Percentiles rank a stretch among this genome's conserved stretches.
Conservation (phyloP, 495 filamentous ascomycete species). For the Tuber umbilicatum region DNA sequence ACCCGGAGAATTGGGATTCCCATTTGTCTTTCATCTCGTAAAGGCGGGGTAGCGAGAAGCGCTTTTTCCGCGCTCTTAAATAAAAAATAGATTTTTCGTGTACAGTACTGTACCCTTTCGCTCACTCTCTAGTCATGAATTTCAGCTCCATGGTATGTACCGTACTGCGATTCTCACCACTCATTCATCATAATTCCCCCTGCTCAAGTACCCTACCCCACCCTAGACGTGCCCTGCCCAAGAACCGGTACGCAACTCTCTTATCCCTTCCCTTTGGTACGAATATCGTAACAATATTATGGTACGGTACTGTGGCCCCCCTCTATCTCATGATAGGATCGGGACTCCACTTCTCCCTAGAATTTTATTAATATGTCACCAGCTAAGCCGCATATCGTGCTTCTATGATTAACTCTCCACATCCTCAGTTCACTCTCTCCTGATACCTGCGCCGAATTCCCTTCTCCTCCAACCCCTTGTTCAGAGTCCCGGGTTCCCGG, state of each 20-base stretch:
- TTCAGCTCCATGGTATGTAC: not conserved
- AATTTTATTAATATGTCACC: not conserved
- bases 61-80: conserved; percentile 35
- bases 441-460: not conserved
- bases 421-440: not conserved
- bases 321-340: conserved; percentile 10
- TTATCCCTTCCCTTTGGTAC: not conserved
- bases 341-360: not conserved
- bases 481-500: conserved; percentile 23
- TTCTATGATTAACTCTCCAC: not conserved
- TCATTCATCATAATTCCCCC: conserved; percentile 4
- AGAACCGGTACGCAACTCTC: not conserved
- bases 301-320: not conserved
- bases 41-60: conserved; percentile 38
- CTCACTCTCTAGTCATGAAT: not conserved
- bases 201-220: conserved; percentile 3
- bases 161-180: not conserved
- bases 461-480: not conserved
- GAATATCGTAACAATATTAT: not conserved
- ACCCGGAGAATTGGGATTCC: conserved; percentile 19
- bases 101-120: too few species aligned
- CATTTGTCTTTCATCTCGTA: conserved; percentile 32
- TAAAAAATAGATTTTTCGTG: not conserved
- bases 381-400: not conserved
- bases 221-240: not conserved